Conservation (phyloP, 2,329 filamentous ascomycete species). For the Fragosphaeria purpurea region DNA sequence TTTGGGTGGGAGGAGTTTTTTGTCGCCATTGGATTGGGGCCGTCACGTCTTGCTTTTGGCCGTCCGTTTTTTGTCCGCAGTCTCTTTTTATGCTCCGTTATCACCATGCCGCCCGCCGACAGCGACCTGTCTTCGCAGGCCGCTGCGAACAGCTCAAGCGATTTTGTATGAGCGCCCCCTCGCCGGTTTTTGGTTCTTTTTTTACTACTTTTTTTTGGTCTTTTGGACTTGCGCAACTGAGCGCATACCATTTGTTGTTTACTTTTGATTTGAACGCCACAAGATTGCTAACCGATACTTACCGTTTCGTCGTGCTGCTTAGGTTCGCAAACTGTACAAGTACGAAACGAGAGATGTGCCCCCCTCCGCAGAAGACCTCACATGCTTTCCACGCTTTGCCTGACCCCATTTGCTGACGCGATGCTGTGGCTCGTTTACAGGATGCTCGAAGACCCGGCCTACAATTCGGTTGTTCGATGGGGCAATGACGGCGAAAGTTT, state of each 20-base stretch:
- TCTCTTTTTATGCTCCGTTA: not conserved
- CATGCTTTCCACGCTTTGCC: conserved; percentile 4
- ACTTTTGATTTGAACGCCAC: not conserved
- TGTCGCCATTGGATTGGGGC: no score
- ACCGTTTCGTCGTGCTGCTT: conserved; percentile 4
- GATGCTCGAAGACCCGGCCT: conserved; percentile 93
- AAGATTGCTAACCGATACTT: conserved; percentile 4
- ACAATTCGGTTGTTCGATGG: conserved; percentile 90
- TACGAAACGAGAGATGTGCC: conserved; percentile 32
- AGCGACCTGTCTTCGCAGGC: conserved; percentile 27
- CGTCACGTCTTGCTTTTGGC: no score
- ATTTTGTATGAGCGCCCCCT: conserved; percentile 63
- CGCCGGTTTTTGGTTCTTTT: not conserved
- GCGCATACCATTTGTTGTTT: no score
- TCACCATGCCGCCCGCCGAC: conserved; percentile 21
- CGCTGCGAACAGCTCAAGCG: conserved; percentile 72
- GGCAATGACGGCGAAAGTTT: conserved; percentile 92
- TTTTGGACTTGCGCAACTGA: not conserved
- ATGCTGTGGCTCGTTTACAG: conserved; percentile 33
- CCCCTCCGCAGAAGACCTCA: conserved; percentile 7
- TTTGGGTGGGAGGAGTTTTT: no score
- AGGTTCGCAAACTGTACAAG: conserved; percentile 99
- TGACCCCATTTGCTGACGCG: not conserved
- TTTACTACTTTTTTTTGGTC: not conserved
- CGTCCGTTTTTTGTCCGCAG: not conserved